Base-by-base conservation (phyloP, 2,329 filamentous ascomycete genomes). In the Shiraia bambusicola region DNA sequence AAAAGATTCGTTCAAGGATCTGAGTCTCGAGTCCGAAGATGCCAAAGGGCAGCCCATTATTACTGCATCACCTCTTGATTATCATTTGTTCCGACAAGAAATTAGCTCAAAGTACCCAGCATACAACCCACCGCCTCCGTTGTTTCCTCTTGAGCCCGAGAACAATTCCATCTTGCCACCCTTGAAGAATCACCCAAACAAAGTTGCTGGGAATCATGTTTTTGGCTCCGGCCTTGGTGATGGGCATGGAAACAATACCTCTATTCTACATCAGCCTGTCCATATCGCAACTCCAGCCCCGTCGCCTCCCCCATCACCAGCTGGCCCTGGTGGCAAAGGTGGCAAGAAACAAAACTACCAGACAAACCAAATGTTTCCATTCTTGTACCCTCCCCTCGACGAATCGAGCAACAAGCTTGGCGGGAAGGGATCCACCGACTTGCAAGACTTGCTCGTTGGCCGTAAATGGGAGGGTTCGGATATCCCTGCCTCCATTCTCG, bases 341-440 rank as follows among this genome's bases (percentile, higher is more conserved):
- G 91, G 87, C 1, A 98, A 98, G 76, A 98, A 98, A 65, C 93
- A 98, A 62, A 98, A 97, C 56, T 98, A 98, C 60, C 93, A 98
- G 67, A 98, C 93, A 0, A 98, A 98, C 62, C 93, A 98, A 59
- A 93, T 96, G 63, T 97, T 98, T 52, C 93, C 93, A 0, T 97
- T 98, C 63, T 83, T 98, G 72, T 98, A 98, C 56, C 93, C 93
- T 2, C 93, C 93, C 1, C 74, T 96, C 13, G 92, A 96, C 68
- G 85, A 84, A 48, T 85, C 83, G 16, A 95, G 90, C 69, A 95
- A 95, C 63, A 87, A 86, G 55, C 84, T 92, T 27, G 92, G 93
- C 36, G 92, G 92, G 1, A 96, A 95, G 64, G 91, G 91, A 10
- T 81, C 79, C 14, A 87, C 90, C 5, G 87, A 87, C 29, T 70